Evolutionary conservation across 192 early-diverging fungal species (phyloP), one percentile per base, ranked within the genome.

Genomic region (Coemansia sp.): DNA sequence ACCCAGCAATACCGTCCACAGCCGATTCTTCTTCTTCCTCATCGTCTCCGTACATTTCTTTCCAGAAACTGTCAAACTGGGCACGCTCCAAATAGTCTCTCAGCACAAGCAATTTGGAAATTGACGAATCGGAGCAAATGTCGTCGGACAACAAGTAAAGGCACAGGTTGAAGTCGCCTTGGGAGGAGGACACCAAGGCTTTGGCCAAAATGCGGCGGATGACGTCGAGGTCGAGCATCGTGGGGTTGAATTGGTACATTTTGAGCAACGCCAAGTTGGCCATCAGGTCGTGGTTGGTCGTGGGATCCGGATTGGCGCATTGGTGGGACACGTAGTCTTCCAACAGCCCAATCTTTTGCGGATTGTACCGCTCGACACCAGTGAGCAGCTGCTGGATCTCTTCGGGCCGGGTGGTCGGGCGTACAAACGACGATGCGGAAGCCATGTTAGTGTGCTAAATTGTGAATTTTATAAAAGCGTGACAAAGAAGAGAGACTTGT

Each of bases 201-300:
- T 95, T 93, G 59, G 84, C 82, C 60, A 95, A 84, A 59, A 95
- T 90, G 61, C 86, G 87, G 70, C 76, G 82, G 56, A 94, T 83
- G 22, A 89, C 84, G 57, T 84, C 78, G 18, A 87, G 82, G 71
- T 91, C 93, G 56, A 86, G 69, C 69, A 88, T 83, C 29, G 88
- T 73, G 8, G 90, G 88, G 74, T 95, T 95, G 83, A 97, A 97
- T 73, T 97, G 95, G 83, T 95, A 92, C 81, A 97, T 85, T 71
- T 97, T 97, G 52, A 97, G 85, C 32, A 94, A 84, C 52, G 93
- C 93, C 41, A 97, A 85, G 81, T 93, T 93, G 6, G 95, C 95
- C 86, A 89, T 87, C 67, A 92, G 74, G 83, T 95, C 95, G 74
- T 92, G 92, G 62, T 80, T 74, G 66, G 55, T 72, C 3, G 39